Base-by-base conservation (phyloP, 1,284 basidiomycete genomes). In the Exsudoporus floridanus region DNA sequence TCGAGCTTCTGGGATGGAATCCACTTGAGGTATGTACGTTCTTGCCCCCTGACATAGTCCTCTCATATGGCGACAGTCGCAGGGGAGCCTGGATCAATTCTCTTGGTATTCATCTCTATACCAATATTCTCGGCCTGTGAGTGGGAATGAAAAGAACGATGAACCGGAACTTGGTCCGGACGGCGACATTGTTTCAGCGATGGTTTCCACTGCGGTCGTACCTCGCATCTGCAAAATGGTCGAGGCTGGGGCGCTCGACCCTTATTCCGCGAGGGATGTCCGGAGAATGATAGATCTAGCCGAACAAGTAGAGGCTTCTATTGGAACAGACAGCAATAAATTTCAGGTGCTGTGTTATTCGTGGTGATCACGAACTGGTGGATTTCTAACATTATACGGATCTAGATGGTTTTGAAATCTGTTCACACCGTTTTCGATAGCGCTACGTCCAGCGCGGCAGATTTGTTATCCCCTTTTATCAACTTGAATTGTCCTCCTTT, bases 1-100 rank as follows among this genome's bases (percentile, higher is more conserved):
- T 94, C 45, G 95, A 98, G 72, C 80, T 90, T 66, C 74, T 90
- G 5, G 86, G 86, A 3, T 97, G 95, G 94, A 86, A 94, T 67
- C 90, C 90, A 37, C 77, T 95, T 28, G 81, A 88, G 73, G 92
- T 91, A 64, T 60, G 81, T 73, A 23, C 33, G 31, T 41, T 38
- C 44, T 45, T 50, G 1, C 16, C 28, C 2, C 47, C 16, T n/a
- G 21, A 42, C 30, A 21, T 21, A 27, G 4, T 34, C 6, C 41
- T 65, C 38, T 66, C 41, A 25, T 31, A 14, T 34, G 28, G 53
- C 40, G 23, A 9, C 42, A 63, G 61, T 51, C 57, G 85, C 83
- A 80, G 82, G 53, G 75, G 34, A 83, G 79, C 54, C 69, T 97
- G 19, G 90, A 95, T 60, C 82, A 80, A 45, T 98, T 94, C 71